These are phyloP conservation scores for Musa beccarii DNA, from an alignment of 176 grass and related monocot genomes.

Conservation along the genomic window DNA sequence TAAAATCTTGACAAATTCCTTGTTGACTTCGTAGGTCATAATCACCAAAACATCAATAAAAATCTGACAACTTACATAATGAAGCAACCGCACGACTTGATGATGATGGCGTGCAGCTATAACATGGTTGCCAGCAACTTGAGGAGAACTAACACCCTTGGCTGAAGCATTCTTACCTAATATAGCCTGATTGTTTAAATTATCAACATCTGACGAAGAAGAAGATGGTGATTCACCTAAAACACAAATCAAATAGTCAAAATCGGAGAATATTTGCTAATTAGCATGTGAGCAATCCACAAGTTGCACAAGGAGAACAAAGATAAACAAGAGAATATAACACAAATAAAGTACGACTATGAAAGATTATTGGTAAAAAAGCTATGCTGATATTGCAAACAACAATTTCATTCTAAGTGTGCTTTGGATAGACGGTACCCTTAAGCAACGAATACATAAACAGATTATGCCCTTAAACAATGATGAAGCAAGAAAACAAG, in stretches of 20 bases:
- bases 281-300: neutral
- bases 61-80: constrained; percentile 54
- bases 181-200: constrained; percentile 51
- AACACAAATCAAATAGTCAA: neutral
- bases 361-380: constrained; percentile 1
- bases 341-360: constrained; percentile 10
- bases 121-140: constrained; percentile 54
- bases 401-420: neutral
- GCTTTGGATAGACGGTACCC: neutral
- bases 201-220: constrained; percentile 70
- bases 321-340: neutral
- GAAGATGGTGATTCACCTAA: constrained; percentile 65
- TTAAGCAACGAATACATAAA: no score
- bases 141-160: constrained; percentile 53
- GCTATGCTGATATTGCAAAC: neutral
- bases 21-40: neutral
- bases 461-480: neutral
- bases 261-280: neutral
- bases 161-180: constrained; percentile 33
- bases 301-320: neutral
- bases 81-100: constrained; percentile 67
- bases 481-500: neutral
- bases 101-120: constrained; percentile 60
- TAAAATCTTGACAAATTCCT: no score
- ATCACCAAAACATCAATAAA: constrained; percentile 1